Conservation (phyloP, 176 grass and related monocot genomes). For the Triticum monococcum region DNA sequence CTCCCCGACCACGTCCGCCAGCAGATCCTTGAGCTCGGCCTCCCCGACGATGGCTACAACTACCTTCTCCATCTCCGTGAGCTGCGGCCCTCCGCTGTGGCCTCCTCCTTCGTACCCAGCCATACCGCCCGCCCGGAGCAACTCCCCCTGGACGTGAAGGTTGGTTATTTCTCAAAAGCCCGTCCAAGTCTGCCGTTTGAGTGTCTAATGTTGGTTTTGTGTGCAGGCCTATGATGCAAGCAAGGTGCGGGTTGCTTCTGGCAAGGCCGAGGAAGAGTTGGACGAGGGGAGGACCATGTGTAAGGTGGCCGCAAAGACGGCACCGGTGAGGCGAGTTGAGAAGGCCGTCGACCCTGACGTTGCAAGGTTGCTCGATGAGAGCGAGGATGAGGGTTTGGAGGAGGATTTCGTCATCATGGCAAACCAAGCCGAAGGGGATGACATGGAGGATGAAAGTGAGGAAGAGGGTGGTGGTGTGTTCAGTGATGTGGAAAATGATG, state of each 20-base stretch:
- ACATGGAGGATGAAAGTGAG: conserved; percentile 25
- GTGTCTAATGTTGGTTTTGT: background rate
- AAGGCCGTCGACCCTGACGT: conserved; percentile 77
- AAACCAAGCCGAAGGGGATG: conserved; percentile 59
- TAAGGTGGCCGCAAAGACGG: conserved; percentile 67
- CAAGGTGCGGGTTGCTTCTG: conserved; percentile 51
- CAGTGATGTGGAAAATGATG: conserved; percentile 38
- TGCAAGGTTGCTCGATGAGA: conserved; percentile 61
- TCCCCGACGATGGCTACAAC: conserved; percentile 96
- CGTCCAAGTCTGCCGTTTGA: background rate
- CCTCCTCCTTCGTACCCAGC: conserved; percentile 60
- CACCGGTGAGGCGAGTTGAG: conserved; percentile 43
- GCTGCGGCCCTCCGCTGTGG: conserved; percentile 60
- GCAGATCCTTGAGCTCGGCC: conserved; percentile 87
- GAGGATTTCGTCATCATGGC: conserved; percentile 95
- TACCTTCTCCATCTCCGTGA: conserved; percentile 89
- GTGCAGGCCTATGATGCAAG: conserved; percentile 90
- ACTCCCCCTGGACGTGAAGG: conserved; percentile 84
- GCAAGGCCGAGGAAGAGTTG: conserved; percentile 42
- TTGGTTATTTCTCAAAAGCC: conserved; percentile 1
- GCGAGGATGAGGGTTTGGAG: conserved; percentile 77
- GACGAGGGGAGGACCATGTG: conserved; percentile 54
- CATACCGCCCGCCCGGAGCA: conserved; percentile 47
- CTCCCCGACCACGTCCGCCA: conserved; percentile 55
- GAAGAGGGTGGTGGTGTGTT: conserved; percentile 22